Evolutionary conservation across 169 alveolate genomes (phyloP), one percentile per base, ranked within the genome.

Genomic region (Plasmodium chabaudi): DNA sequence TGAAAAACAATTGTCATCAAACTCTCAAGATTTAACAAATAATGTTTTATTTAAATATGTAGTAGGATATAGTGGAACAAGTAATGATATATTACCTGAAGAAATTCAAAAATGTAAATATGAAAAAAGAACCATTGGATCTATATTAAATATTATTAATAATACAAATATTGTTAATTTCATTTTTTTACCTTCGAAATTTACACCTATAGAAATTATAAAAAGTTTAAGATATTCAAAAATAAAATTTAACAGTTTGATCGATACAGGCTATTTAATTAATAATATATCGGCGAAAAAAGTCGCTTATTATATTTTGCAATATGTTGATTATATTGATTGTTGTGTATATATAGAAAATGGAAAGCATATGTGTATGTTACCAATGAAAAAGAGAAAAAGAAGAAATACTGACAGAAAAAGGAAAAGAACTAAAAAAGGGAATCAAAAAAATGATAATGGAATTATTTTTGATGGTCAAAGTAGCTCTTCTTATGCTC

Each of bases 11-110:
- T 89, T 96, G 34, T 95, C 98, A 1, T 95, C 97, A 6, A 93
- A 93, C 23, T 97, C 98, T n/a, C 98, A 96, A 88, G 98, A 96
- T 84, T 87, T 96, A 27, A 98, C 98, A 13, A 95, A 97, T 47
- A 92, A 94, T 42, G 94, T 95, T 72, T 87, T 96, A 60, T 96
- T 96, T 91, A 95, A 96, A 39, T 77, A 94, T 15, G 94, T 98
- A 49, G 92, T 97, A 46, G 99, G 99, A 19, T 97, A 96, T 95
- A 95, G 98, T 34, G 99, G 99, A 2, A 97, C 99, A 25, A 98
- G 98, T 27, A 95, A 97, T 69, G 98, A 96, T 82, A 94, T 97
- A 77, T 92, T 97, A 73, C 99, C 99, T 0, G 95, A 88, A 60
- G 97, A 95, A 49, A 88, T 97, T 92, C 97, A 97, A 59, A 74